A percentile compares a stretch with the other conserved stretches of the same genome.
phyloP scores from a whole-genome alignment of 805 yeast genomes.

The Metschnikowia colocasiae region DNA sequence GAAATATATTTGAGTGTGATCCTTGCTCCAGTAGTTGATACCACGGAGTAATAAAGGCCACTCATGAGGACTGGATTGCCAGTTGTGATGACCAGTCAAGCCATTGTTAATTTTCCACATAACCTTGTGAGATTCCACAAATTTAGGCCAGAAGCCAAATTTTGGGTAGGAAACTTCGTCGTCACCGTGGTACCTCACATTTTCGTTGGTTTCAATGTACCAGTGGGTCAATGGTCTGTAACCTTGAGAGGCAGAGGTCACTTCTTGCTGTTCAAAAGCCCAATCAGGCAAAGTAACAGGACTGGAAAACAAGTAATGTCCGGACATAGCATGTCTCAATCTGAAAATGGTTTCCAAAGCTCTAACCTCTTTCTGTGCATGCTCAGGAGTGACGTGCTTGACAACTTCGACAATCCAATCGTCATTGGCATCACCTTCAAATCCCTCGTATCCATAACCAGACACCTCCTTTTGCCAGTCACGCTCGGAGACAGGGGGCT shows the following conservation, averaged over 20 bases:
- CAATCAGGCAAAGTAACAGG: constrained; percentile 73
- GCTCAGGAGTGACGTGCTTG: constrained; percentile 44
- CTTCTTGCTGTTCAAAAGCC: constrained; percentile 85
- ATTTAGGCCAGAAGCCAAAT: constrained; percentile 54
- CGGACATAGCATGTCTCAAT: constrained; percentile 75
- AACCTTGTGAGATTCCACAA: constrained; percentile 60
- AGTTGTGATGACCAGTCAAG: constrained; percentile 63
- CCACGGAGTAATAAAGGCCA: constrained; percentile 81
- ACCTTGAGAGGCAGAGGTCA: constrained; percentile 74
- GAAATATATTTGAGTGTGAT: constrained; percentile 60
- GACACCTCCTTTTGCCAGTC: constrained; percentile 87
- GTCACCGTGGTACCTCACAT: constrained; percentile 39
- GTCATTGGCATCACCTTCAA: constrained; percentile 80
- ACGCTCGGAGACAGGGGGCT: constrained; percentile 68
- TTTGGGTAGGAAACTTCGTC: constrained; percentile 44
- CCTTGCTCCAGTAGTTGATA: constrained; percentile 72
- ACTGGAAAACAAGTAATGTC: constrained; percentile 73
- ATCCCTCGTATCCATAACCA: constrained; percentile 72
- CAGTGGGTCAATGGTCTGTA: constrained; percentile 56
- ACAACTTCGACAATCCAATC: constrained; percentile 77
- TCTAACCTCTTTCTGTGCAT: constrained; percentile 52
- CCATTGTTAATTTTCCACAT: constrained; percentile 80
- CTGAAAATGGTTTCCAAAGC: constrained; percentile 71
- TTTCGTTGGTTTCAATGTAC: constrained; percentile 70
- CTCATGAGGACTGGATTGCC: constrained; percentile 65